A percentile compares a stretch with the other conserved stretches of the same genome.
phyloP scores from a whole-genome alignment of 1,284 basidiomycete genomes.

The Marasmius fiardii region DNA sequence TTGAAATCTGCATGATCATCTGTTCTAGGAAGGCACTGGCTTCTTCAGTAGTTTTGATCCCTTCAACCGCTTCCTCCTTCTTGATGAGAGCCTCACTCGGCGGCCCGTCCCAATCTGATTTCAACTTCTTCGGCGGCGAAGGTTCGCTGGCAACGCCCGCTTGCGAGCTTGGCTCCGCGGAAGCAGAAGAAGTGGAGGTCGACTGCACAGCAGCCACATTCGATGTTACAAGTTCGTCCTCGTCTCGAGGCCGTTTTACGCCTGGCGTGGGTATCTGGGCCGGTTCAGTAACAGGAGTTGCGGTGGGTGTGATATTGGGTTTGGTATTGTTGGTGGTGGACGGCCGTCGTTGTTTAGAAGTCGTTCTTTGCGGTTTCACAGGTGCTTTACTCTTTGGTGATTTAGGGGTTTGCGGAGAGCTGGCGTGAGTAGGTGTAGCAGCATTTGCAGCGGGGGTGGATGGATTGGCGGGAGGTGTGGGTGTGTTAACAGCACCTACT shows the following conservation, averaged over 20 bases:
- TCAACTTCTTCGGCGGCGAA: conserved; percentile 66
- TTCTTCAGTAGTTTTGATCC: conserved; percentile 64
- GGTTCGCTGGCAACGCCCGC: conserved; percentile 42
- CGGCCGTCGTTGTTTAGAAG: conserved; percentile 30
- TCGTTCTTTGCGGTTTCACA: conserved; percentile 36
- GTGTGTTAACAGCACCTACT: conserved; percentile 22
- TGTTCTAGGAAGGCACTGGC: conserved; percentile 57
- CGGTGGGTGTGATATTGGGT: conserved; percentile 23
- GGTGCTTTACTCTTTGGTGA: conserved; percentile 49
- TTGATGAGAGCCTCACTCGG: conserved; percentile 49
- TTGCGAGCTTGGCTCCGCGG: conserved; percentile 11
- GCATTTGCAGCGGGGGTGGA: conserved; percentile 54
- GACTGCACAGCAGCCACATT: not conserved
- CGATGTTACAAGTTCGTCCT: conserved; percentile 34
- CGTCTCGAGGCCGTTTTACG: conserved; percentile 59
- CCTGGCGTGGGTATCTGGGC: conserved; percentile 22
- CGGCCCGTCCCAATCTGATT: conserved; percentile 65
- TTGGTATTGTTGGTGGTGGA: conserved; percentile 26
- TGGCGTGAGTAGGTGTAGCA: conserved; percentile 41
- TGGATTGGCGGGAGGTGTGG: conserved; percentile 39
- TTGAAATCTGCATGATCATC: conserved; percentile 59
- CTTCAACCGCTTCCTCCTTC: conserved; percentile 53
- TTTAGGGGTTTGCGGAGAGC: conserved; percentile 48
- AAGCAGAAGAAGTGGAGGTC: conserved; percentile 20
- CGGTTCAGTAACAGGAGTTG: conserved; percentile 21